phyloP scores from a whole-genome alignment of 805 yeast species.

The Wickerhamiella slavikovae region DNA sequence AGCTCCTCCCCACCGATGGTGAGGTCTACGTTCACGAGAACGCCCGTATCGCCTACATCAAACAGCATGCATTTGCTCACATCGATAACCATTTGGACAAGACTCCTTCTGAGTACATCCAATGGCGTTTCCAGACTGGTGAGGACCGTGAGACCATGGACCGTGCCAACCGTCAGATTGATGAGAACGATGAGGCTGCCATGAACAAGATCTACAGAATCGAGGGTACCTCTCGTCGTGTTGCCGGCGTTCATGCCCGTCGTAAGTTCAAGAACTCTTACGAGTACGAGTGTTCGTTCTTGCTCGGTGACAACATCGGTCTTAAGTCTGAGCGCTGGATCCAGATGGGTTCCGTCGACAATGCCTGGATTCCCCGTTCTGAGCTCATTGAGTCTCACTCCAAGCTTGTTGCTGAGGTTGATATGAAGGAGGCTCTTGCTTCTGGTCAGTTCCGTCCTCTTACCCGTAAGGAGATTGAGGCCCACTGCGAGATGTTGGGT shows the following conservation, averaged over 20 bases:
- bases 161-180: conserved; percentile 97
- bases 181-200: conserved; percentile 89
- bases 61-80: conserved; percentile 99
- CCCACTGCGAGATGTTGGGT: conserved; percentile 96
- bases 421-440: conserved; percentile 99
- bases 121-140: conserved; percentile 99
- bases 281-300: conserved; percentile 97
- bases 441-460: conserved; percentile 99
- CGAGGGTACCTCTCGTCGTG: conserved; percentile 97
- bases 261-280: conserved; percentile 99
- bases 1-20: conserved; percentile 93
- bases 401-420: conserved; percentile 99
- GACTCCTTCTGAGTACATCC: conserved; percentile 99
- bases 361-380: conserved; percentile 99
- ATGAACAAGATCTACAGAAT: conserved; percentile 99
- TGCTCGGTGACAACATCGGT: conserved; percentile 95
- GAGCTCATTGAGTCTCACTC: conserved; percentile 92
- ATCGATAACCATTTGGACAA: conserved; percentile 96
- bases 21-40: conserved; percentile 99
- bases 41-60: conserved; percentile 99
- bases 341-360: conserved; percentile 98
- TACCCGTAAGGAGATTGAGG: conserved; percentile 99
- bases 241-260: conserved; percentile 84
- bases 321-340: conserved; percentile 99
- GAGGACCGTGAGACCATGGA: conserved; percentile 99